These are phyloP conservation scores for Talaromyces sp. DNA, from an alignment of 2,329 filamentous ascomycete species.

Conservation along the genomic window DNA sequence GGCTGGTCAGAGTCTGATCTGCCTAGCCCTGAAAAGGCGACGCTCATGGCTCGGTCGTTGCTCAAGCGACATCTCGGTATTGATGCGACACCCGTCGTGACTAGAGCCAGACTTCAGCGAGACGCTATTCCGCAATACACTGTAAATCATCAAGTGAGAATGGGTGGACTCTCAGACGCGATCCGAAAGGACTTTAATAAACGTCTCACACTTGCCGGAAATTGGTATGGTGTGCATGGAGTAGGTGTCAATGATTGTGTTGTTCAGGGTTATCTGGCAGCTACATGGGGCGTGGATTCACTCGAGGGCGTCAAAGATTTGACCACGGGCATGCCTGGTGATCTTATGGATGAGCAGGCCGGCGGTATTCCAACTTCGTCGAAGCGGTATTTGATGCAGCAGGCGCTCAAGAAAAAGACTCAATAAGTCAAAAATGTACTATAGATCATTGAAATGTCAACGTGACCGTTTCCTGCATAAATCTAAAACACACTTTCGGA, in stretches of 20 bases:
- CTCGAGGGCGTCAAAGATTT: not conserved
- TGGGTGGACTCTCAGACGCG: constrained; percentile 58
- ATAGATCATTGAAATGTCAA: constrained; percentile 6
- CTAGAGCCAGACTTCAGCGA: constrained; percentile 59
- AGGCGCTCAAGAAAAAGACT: not conserved
- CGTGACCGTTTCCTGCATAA: not conserved
- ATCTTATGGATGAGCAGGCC: constrained; percentile 17
- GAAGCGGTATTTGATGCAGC: constrained; percentile 9
- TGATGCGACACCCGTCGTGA: constrained; percentile 59
- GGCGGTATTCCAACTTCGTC: constrained; percentile 18
- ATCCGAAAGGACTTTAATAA: constrained; percentile 59
- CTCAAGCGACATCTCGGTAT: constrained; percentile 75
- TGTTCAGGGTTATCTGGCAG: constrained; percentile 57
- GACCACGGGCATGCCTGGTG: constrained; percentile 23
- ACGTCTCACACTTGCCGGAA: constrained; percentile 62
- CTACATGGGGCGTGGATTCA: constrained; percentile 40
- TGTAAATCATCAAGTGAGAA: constrained; percentile 69
- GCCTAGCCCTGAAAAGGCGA: constrained; percentile 65
- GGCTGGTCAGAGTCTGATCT: constrained; percentile 53
- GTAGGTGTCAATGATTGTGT: constrained; percentile 57
- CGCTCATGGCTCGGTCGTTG: constrained; percentile 67
- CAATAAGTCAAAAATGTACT: not conserved
- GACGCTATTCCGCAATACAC: constrained; percentile 90
- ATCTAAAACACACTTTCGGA: not conserved
- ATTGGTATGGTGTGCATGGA: constrained; percentile 52